These are phyloP conservation scores for Aspergillus persii DNA, from an alignment of 2,329 filamentous ascomycete species.

Conservation along the genomic window DNA sequence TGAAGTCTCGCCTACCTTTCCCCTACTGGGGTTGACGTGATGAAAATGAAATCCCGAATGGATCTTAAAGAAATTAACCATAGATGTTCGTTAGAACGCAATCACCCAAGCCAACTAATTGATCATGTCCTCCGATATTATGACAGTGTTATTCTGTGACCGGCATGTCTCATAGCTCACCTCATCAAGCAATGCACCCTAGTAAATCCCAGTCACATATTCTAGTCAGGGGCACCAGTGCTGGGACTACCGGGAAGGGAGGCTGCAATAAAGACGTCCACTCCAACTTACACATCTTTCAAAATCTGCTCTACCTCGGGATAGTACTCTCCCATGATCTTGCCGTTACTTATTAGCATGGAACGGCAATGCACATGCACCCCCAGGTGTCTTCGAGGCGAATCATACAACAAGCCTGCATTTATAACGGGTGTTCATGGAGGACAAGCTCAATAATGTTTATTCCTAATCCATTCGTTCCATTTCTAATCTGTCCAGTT, in stretches of 20 bases:
- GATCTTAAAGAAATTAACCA: no score
- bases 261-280: background rate
- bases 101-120: background rate
- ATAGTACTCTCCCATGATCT: constrained; percentile 45
- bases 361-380: background rate
- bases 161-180: background rate
- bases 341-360: constrained; percentile 35
- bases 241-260: constrained; percentile 16
- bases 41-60: background rate
- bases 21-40: background rate
- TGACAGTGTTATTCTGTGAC: background rate
- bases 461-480: background rate
- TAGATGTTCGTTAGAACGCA: background rate
- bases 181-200: no score
- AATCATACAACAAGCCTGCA: background rate
- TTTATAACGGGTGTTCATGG: background rate
- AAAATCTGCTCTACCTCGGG: constrained; percentile 48
- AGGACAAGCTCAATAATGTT: background rate
- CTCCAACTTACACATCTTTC: constrained; percentile 36
- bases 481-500: background rate
- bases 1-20: no score
- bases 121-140: background rate
- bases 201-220: no score
- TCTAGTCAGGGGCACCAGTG: constrained; percentile 36
- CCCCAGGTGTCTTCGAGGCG: no score